Percentiles rank a stretch among this genome's conserved stretches.
Conservation (phyloP, 2,329 filamentous ascomycete genomes). For the Diaporthe caulivora region DNA sequence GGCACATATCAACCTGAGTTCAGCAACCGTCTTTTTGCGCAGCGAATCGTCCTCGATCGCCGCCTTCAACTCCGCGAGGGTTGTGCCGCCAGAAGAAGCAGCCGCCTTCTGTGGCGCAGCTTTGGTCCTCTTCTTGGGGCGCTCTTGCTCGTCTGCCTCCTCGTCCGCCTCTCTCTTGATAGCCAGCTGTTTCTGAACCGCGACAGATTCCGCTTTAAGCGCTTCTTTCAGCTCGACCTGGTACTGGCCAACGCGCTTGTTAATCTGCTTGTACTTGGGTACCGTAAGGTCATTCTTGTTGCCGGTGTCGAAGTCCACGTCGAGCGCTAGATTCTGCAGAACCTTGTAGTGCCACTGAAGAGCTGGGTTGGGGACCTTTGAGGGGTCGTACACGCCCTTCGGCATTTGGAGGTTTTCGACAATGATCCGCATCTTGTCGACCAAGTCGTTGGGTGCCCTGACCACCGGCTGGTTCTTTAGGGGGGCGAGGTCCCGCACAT, state of each 20-base stretch:
- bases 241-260: constrained; percentile 86
- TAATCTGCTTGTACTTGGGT: constrained; percentile 88
- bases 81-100: constrained; percentile 50
- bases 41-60: constrained; percentile 60
- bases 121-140: constrained; percentile 61
- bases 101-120: constrained; percentile 44
- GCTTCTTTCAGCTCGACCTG: constrained; percentile 81
- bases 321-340: constrained; percentile 88
- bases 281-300: constrained; percentile 79
- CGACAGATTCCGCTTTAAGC: constrained; percentile 68
- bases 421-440: constrained; percentile 84
- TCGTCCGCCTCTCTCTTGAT: constrained; percentile 66
- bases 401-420: constrained; percentile 91
- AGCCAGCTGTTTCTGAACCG: constrained; percentile 53
- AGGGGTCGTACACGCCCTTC: constrained; percentile 84
- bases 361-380: constrained; percentile 89
- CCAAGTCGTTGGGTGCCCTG: constrained; percentile 76
- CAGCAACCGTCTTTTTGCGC: constrained; percentile 66
- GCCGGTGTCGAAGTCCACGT: constrained; percentile 87
- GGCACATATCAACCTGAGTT: constrained; percentile 63
- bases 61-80: constrained; percentile 60
- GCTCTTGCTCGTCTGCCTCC: constrained; percentile 51
- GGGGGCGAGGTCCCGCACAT: constrained; percentile 81
- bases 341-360: constrained; percentile 99
- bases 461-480: constrained; percentile 55